Evolutionary conservation across 2,329 filamentous ascomycete species (phyloP), one percentile per base, ranked within the genome.

Genomic region (Fusarium sp.): DNA sequence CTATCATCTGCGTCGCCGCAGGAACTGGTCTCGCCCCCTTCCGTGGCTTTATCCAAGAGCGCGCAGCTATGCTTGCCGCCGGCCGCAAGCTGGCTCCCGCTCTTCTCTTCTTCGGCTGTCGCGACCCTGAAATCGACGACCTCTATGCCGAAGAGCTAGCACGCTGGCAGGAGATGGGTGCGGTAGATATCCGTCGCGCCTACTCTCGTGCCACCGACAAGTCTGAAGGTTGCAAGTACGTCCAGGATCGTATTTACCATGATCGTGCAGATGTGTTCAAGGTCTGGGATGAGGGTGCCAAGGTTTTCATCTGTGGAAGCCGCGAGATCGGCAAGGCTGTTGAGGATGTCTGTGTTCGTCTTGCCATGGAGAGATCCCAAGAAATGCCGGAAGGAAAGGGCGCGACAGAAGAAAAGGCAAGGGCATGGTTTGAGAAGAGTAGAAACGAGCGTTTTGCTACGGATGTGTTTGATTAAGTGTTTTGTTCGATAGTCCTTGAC

Each of bases 91-190:
- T 92, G 0, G 90, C 88, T 0, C 87, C 86, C 0, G 88, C 89
- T 0, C 67, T 92, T n/a, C 82, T 92, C 2, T 91, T 91, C 81
- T 85, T 88, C 71, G 91, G 90, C 8, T 92, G 89, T 76, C 86
- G 87, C 16, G 76, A 81, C 8, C 84, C 86, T 1, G 83, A 81
- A 0, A 77, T 80, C 15, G 90, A 92, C 69, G 83, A 88, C 43
- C 75, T 92, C 0, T 92, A 92, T 78, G 79, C 83, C 1, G 84
- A 86, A 0, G 86, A 89, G 67, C 78, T 92, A 6, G 83, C 84
- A 16, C 77, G 75, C 9, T 94, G 91, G 91, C 84, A 89, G 73
- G 67, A 63, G 38, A 66, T 74, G 47, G 72, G 72, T 0, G 74
- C 74, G 8, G 89, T 93, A 1, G 83, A 85, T 3, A 84, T 93